Conservation (phyloP, 148 eudicot species). For the Hydrangea macrophylla region DNA sequence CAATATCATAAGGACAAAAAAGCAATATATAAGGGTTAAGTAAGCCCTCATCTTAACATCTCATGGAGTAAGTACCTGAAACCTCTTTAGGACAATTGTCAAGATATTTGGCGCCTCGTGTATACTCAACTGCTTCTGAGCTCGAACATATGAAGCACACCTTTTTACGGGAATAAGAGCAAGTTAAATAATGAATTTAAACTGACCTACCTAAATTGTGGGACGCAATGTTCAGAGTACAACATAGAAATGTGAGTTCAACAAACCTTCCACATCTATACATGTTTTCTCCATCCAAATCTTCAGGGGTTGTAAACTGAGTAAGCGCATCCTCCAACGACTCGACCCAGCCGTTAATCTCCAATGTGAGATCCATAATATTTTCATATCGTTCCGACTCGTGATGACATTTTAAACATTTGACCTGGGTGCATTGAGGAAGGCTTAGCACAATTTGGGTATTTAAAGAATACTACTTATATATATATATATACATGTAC, state of each 20-base stretch:
- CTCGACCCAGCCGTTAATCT: slow-evolving; percentile 90
- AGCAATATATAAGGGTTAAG: background rate
- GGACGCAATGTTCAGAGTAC: background rate
- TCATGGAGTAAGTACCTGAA: slow-evolving; percentile 57
- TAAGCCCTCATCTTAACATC: background rate
- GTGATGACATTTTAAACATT: slow-evolving; percentile 77
- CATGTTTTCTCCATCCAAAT: slow-evolving; percentile 96
- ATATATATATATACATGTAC: background rate
- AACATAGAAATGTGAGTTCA: slow-evolving; percentile 6
- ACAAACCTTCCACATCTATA: slow-evolving; percentile 92
- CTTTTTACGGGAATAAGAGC: slow-evolving; percentile 30
- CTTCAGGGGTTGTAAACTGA: slow-evolving; percentile 85
- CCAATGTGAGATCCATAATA: slow-evolving; percentile 92
- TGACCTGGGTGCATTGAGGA: slow-evolving; percentile 47
- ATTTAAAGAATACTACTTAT: too few relatives aligned
- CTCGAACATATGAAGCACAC: slow-evolving; percentile 84
- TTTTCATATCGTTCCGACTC: slow-evolving; percentile 81
- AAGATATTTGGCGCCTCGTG: slow-evolving; percentile 91
- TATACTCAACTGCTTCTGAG: slow-evolving; percentile 81
- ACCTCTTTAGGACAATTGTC: slow-evolving; percentile 92
- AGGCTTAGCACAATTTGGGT: too few relatives aligned
- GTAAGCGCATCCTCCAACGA: slow-evolving; percentile 89
- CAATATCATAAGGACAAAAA: background rate
- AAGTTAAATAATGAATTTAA: background rate
- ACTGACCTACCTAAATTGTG: background rate